Base-by-base conservation (phyloP, 23 red algal genomes). In the Agarophyton chilense region DNA sequence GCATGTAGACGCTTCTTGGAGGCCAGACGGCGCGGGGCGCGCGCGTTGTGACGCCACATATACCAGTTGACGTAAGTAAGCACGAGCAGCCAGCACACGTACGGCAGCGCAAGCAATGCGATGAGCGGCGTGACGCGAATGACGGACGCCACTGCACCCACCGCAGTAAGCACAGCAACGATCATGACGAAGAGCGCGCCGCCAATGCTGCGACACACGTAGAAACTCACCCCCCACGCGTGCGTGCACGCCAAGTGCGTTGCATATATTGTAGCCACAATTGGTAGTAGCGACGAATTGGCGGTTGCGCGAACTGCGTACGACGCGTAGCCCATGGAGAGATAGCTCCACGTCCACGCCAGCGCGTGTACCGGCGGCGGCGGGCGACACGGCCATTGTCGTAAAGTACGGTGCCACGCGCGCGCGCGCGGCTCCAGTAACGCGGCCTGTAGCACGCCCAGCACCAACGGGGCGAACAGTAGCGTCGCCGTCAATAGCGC, bases 291-390 rank as follows among this genome's bases (percentile, higher is more conserved):
- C 22, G 25, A 62, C 8, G 3, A 60, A 43, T 5, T 7, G 9
- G 51, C 36, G 29, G 56, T 42, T 10, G 56, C 22, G 40, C 33
- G 41, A 4, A 35, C 52, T 29, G 19, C 36, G 65, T 88, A 78
- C 46, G 67, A 58, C 32, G 84, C 34, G 57, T 88, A 88, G 25
- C 84, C 84, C 33, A 88, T 57, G 14, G 84, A 77, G 6, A 88
- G 68, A 34, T 88, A 88, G 68, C 68, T 72, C 68, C 71, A 88
- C 35, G 84, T 88, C 84, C 84, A 88, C 39, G 50, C 53, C 8
- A 88, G 5, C 0, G 84, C 68, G 68, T 60, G 67, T 9, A 77
- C 70, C 11, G 63, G 16, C 12, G 11, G 17, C 8, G 84, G 84
- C 51, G 84, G 84, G 19, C 84, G 84, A 28, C 77, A 75, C 53